These are phyloP conservation scores for Sclerotinia trifoliorum DNA, from an alignment of 2,329 filamentous ascomycete species.

Conservation along the genomic window DNA sequence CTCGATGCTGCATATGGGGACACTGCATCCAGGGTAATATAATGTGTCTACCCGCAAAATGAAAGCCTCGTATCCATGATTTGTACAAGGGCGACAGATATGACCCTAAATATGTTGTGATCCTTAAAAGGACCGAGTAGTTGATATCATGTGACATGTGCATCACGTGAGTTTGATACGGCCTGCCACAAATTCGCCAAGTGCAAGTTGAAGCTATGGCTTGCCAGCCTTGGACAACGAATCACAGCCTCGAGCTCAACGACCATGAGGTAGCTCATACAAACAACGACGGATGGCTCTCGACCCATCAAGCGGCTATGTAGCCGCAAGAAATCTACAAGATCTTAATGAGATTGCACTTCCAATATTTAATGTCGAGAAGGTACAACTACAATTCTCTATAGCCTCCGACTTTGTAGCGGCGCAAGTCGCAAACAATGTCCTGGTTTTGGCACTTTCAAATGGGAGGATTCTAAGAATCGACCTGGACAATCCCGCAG, in stretches of 20 bases:
- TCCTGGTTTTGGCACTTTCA: conserved; percentile 85
- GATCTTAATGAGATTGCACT: conserved; percentile 61
- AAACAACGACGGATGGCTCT: conserved; percentile 59
- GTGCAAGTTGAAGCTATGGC: conserved; percentile 24
- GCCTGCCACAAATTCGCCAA: not conserved
- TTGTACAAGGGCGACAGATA: not conserved
- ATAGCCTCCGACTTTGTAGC: conserved; percentile 95
- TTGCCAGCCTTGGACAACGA: conserved; percentile 31
- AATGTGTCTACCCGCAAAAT: not conserved
- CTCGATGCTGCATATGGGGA: conserved; percentile 9
- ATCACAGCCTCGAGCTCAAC: conserved; percentile 34
- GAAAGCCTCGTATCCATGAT: conserved; percentile 1
- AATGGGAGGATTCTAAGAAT: conserved; percentile 92
- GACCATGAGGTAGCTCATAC: conserved; percentile 37
- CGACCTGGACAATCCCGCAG: conserved; percentile 87
- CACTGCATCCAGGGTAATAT: conserved; percentile 2
- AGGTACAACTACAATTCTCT: conserved; percentile 89
- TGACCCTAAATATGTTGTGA: not conserved
- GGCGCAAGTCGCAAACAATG: conserved; percentile 95
- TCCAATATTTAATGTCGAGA: conserved; percentile 93
- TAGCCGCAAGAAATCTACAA: conserved; percentile 59
- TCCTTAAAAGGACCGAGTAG: not conserved
- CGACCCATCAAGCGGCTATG: conserved; percentile 70
- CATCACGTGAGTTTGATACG: not conserved
- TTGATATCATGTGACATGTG: not conserved